phyloP scores from a whole-genome alignment of 1,139 yeast species.

The Sugiyamaella pinicola region DNA sequence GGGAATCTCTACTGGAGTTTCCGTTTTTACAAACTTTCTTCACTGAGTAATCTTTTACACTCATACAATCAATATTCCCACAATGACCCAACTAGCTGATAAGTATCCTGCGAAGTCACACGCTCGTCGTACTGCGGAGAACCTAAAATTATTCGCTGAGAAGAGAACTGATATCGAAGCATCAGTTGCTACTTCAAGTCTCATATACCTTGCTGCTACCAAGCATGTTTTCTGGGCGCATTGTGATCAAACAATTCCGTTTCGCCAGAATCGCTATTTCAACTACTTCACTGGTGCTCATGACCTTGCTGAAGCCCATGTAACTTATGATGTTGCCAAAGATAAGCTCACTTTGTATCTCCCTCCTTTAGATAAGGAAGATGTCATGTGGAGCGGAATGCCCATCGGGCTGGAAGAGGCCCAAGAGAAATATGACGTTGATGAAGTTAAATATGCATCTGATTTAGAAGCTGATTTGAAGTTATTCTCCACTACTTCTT shows the following conservation, averaged over 20 bases:
- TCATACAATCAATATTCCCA: background rate
- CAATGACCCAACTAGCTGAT: slow-evolving; percentile 1
- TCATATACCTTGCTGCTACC: slow-evolving; percentile 70
- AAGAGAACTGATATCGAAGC: slow-evolving; percentile 30
- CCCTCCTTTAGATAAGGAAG: slow-evolving; percentile 83
- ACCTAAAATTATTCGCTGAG: slow-evolving; percentile 38
- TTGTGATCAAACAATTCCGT: slow-evolving; percentile 75
- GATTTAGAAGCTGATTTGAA: slow-evolving; percentile 48
- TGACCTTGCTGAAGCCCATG: slow-evolving; percentile 73
- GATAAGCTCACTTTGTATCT: slow-evolving; percentile 71
- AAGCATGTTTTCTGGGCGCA: slow-evolving; percentile 64
- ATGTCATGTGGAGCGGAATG: slow-evolving; percentile 94
- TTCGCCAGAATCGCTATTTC: slow-evolving; percentile 90
- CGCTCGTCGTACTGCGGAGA: slow-evolving; percentile 48
- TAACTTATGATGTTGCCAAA: slow-evolving; percentile 56
- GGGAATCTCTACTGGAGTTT: background rate
- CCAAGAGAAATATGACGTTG: slow-evolving; percentile 66
- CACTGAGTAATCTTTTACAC: background rate
- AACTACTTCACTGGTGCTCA: slow-evolving; percentile 80
- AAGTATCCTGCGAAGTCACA: slow-evolving; percentile 63
- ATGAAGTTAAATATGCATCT: slow-evolving; percentile 65
- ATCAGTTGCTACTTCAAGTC: slow-evolving; percentile 25
- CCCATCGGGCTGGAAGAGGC: slow-evolving; percentile 77
- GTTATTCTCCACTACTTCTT: slow-evolving; percentile 18
- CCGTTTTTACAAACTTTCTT: background rate